phyloP scores from a whole-genome alignment of 331 rosid genomes.

The Saraca asoca region DNA sequence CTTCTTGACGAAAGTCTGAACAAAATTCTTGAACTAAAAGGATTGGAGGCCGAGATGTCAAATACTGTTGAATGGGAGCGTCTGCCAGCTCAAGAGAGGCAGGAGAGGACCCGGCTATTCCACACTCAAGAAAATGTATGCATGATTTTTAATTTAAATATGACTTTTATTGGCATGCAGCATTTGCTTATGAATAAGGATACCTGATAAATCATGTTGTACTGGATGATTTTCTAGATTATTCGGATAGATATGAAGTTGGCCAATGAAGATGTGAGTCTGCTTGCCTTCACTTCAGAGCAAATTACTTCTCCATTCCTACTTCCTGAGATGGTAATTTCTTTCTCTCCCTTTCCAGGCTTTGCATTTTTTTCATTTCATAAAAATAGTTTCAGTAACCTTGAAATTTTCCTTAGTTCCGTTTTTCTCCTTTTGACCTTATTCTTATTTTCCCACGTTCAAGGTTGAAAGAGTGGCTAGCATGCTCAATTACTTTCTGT shows the following conservation, averaged over 20 bases:
- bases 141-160: constrained; percentile 28
- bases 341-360: constrained; percentile 17
- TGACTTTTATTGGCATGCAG: too few relatives aligned
- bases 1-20: constrained; percentile 97
- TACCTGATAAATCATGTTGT: constrained; percentile 32
- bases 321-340: constrained; percentile 97
- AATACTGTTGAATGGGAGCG: constrained; percentile 90
- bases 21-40: constrained; percentile 96
- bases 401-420: constrained; percentile 11
- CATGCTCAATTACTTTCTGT: constrained; percentile 95
- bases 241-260: constrained; percentile 93
- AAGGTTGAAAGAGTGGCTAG: constrained; percentile 99
- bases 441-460: constrained; percentile 25
- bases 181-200: constrained; percentile 11
- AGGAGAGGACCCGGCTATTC: constrained; percentile 92
- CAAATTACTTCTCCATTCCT: constrained; percentile 94
- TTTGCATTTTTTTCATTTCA: constrained; percentile 12
- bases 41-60: constrained; percentile 97
- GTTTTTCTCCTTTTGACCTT: constrained; percentile 2
- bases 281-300: constrained; percentile 93
- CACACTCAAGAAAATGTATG: constrained; percentile 95
- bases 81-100: constrained; percentile 92
- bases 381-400: constrained; percentile 10
- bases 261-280: constrained; percentile 95
- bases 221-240: constrained; percentile 57